Conservation (phyloP, 2,329 filamentous ascomycete genomes). For the Apiospora aurea region DNA sequence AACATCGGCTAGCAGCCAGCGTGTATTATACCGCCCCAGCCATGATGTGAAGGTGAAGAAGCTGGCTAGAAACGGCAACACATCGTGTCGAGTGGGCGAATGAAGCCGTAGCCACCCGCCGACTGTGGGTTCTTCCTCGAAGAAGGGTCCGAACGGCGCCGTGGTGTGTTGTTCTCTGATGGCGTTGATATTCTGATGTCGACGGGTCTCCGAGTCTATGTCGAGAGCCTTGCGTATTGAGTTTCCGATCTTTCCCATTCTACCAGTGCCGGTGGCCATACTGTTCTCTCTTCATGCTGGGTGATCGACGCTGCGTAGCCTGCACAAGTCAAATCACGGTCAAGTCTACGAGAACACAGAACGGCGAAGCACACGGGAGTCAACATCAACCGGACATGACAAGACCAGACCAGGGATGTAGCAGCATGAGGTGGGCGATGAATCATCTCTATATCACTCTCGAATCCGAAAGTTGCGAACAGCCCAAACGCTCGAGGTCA, state of each 20-base stretch:
- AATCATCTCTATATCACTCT: not conserved
- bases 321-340: not conserved
- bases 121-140: slow-evolving; percentile 81
- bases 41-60: slow-evolving; percentile 91
- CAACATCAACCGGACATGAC: not conserved
- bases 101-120: slow-evolving; percentile 74
- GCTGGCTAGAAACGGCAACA: slow-evolving; percentile 68
- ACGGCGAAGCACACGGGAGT: not conserved
- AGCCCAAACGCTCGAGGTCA: not conserved
- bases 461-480: not conserved
- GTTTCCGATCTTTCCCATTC: not conserved
- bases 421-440: not conserved
- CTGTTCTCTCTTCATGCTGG: not conserved
- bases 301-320: not conserved
- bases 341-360: not conserved
- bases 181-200: not conserved
- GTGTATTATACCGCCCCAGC: slow-evolving; percentile 86
- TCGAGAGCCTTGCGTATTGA: not conserved
- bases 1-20: slow-evolving; percentile 89
- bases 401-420: not conserved
- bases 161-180: not conserved
- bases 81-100: slow-evolving; percentile 63
- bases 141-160: slow-evolving; percentile 70
- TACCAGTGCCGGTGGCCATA: not conserved
- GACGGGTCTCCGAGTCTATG: not conserved